Conservation (phyloP, 805 yeast genomes). For the Lipomyces sp. region DNA sequence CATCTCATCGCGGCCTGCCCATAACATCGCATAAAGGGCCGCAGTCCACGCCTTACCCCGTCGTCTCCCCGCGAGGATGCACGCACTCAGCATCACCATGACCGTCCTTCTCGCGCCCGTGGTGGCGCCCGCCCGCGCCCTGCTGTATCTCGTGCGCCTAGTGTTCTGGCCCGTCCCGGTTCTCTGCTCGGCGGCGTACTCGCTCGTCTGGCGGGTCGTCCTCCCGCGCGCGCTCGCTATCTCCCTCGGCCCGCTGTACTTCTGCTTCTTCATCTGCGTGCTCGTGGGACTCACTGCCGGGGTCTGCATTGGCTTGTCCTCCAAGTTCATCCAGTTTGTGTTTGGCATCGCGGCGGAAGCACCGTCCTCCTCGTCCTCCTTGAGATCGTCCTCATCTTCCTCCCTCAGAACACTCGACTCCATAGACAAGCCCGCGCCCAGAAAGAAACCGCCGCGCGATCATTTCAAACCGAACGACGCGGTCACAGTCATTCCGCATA, state of each 20-base stretch:
- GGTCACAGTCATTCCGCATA: too few species aligned
- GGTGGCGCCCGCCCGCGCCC: constrained; percentile 1
- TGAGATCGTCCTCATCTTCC: too few species aligned
- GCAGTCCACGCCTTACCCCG: too few species aligned
- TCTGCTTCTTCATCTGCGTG: constrained; percentile 24
- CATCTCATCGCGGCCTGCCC: too few species aligned
- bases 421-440: too few species aligned
- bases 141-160: neutral
- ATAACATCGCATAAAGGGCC: too few species aligned
- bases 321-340: constrained; percentile 14
- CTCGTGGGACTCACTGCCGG: constrained; percentile 19
- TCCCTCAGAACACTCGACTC: too few species aligned
- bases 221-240: constrained; percentile 7
- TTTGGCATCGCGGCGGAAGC: too few species aligned
- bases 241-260: constrained; percentile 22
- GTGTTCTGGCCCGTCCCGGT: constrained; percentile 26
- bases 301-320: constrained; percentile 15
- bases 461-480: too few species aligned
- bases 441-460: too few species aligned
- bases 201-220: neutral
- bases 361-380: too few species aligned
- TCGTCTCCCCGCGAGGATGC: neutral
- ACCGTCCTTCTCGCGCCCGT: constrained; percentile 4
- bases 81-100: neutral
- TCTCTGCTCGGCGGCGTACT: neutral